A percentile compares a stretch with the other conserved stretches of the same genome.
Evolutionary conservation across 257 asterid species (phyloP).

Genomic region (Ilex asprella): DNA sequence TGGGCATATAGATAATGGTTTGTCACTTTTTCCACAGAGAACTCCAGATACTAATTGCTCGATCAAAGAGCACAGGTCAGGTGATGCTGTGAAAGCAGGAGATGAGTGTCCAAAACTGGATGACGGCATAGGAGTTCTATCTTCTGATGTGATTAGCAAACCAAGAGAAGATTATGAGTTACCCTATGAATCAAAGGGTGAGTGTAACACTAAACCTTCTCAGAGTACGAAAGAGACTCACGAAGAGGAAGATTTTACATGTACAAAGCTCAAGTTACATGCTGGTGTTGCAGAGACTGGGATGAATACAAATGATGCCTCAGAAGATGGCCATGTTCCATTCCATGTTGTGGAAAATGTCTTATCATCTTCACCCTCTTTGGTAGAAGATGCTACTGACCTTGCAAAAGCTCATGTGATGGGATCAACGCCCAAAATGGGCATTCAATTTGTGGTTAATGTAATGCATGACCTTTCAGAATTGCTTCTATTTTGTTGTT

Average conservation of each 20-base stretch:
- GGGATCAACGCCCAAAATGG: conserved; percentile 36
- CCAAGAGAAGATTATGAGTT: conserved; percentile 24
- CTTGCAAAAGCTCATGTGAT: conserved; percentile 11
- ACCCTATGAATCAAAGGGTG: conserved; percentile 20
- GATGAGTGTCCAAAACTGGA: conserved; percentile 18
- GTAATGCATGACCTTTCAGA: conserved; percentile 60
- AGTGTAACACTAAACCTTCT: conserved; percentile 25
- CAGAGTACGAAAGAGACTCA: conserved; percentile 18
- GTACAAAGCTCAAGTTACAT: conserved; percentile 12
- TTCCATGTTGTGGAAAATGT: conserved; percentile 82
- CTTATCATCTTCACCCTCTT: conserved; percentile 56
- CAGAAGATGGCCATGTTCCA: conserved; percentile 62
- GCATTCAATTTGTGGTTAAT: conserved; percentile 41
- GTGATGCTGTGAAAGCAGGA: conserved; percentile 22
- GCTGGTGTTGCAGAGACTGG: conserved; percentile 17
- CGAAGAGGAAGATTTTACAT: conserved; percentile 21
- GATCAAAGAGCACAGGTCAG: conserved; percentile 23
- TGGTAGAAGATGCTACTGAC: conserved; percentile 53
- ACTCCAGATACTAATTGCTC: conserved; percentile 24
- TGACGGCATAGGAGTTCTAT: conserved; percentile 29
- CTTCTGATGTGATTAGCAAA: conserved; percentile 23
- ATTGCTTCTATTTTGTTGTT: conserved; percentile 41
- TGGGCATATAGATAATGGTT: conserved; percentile 24
- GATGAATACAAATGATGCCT: conserved; percentile 33
- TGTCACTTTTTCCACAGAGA: conserved; percentile 16